A percentile compares a stretch with the other conserved stretches of the same genome.
These are phyloP conservation scores for Agrocybe pediades DNA, from an alignment of 768 basidiomycete species.

Conservation along the genomic window DNA sequence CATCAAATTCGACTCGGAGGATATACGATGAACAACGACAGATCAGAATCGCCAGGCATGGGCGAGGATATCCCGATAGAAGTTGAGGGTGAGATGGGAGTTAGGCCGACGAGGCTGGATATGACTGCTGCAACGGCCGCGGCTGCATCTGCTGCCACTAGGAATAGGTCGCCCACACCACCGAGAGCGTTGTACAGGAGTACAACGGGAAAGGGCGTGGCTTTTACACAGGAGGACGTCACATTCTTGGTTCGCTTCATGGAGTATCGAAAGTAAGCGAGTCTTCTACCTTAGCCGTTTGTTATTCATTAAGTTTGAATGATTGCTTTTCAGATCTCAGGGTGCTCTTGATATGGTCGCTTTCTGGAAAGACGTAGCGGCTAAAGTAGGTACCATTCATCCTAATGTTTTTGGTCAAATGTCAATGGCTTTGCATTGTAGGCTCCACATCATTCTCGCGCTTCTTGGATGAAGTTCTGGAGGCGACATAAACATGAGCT, in stretches of 20 bases:
- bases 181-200: constrained; percentile 79
- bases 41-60: constrained; percentile 43
- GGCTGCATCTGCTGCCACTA: constrained; percentile 26
- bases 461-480: constrained; percentile 96
- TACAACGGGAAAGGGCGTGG: constrained; percentile 88
- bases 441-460: constrained; percentile 90
- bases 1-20: constrained; percentile 89
- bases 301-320: neutral
- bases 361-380: constrained; percentile 37
- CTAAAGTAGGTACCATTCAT: constrained; percentile 18
- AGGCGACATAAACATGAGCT: constrained; percentile 86
- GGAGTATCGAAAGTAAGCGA: constrained; percentile 70
- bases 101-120: constrained; percentile 17
- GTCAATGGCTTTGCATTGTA: constrained; percentile 25
- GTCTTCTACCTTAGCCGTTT: neutral
- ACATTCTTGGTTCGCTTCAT: constrained; percentile 75
- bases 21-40: constrained; percentile 73
- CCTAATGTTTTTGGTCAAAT: neutral
- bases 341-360: constrained; percentile 42
- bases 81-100: constrained; percentile 33
- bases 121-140: constrained; percentile 23
- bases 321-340: constrained; percentile 25
- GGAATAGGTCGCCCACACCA: constrained; percentile 77
- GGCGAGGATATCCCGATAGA: constrained; percentile 46
- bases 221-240: constrained; percentile 84